phyloP scores from a whole-genome alignment of 805 yeast species.

The Wickerhamia fluorescens region DNA sequence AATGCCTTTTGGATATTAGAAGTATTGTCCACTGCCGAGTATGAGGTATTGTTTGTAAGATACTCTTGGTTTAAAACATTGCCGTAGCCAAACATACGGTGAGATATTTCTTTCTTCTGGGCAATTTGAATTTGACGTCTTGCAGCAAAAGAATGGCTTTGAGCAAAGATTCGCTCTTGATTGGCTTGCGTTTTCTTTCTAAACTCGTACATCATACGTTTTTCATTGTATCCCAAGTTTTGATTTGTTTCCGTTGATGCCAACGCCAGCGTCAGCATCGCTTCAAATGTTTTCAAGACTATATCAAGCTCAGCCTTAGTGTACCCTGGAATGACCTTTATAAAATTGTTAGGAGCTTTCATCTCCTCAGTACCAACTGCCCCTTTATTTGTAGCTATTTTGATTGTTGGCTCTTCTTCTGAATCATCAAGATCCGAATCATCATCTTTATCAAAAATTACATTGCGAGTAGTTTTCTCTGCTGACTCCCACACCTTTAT shows the following conservation, averaged over 20 bases:
- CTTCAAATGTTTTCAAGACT: slow-evolving; percentile 3
- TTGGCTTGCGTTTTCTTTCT: slow-evolving; percentile 14
- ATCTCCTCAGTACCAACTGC: neutral
- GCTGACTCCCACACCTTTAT: slow-evolving; percentile 41
- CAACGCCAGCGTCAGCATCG: neutral
- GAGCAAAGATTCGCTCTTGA: slow-evolving; percentile 28
- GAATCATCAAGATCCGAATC: slow-evolving; percentile 12
- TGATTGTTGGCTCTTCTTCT: slow-evolving; percentile 4
- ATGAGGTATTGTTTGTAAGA: slow-evolving; percentile 34
- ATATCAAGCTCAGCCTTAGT: slow-evolving; percentile 29
- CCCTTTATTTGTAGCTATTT: too few species aligned
- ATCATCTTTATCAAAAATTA: slow-evolving; percentile 25
- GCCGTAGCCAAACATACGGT: slow-evolving; percentile 31
- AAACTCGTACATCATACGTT: slow-evolving; percentile 6
- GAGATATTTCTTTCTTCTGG: slow-evolving; percentile 34
- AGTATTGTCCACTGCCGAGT: slow-evolving; percentile 30
- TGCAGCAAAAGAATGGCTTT: slow-evolving; percentile 24
- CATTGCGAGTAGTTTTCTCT: slow-evolving; percentile 28
- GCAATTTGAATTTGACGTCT: slow-evolving; percentile 33
- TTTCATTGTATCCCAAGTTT: slow-evolving; percentile 6
- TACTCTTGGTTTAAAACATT: slow-evolving; percentile 33
- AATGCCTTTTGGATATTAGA: slow-evolving; percentile 31
- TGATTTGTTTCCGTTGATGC: slow-evolving; percentile 1
- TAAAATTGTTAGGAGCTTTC: neutral
- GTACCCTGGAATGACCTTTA: slow-evolving; percentile 27